These are phyloP conservation scores for Pseudopithomyces maydicus DNA, from an alignment of 2,329 filamentous ascomycete genomes.

Conservation along the genomic window DNA sequence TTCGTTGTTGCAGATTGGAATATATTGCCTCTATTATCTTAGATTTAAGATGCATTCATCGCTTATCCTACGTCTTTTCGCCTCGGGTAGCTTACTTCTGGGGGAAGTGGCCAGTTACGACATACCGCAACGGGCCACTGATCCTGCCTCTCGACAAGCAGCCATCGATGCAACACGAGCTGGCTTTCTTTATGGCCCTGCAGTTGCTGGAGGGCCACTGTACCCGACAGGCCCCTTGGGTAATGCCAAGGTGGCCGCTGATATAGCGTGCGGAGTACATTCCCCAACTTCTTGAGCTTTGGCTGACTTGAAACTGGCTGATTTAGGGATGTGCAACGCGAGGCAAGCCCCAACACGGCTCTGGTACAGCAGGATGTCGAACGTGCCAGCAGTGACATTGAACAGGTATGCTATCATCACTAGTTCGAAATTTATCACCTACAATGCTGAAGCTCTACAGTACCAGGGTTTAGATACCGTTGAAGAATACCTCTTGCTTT, in stretches of 20 bases:
- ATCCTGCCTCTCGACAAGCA: not conserved
- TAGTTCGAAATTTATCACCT: not conserved
- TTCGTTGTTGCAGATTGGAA: not conserved
- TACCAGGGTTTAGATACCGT: constrained; percentile 2
- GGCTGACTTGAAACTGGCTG: too few relatives aligned
- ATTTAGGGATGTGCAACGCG: not conserved
- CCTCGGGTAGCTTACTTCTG: not conserved
- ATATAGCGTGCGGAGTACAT: not conserved
- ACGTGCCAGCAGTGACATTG: not conserved
- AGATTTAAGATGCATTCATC: not conserved
- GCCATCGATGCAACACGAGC: constrained; percentile 1
- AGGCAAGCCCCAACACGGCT: not conserved
- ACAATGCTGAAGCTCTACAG: not conserved
- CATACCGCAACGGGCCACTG: not conserved
- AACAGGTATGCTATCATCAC: not conserved
- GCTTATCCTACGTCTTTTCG: not conserved
- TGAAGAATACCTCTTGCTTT: constrained; percentile 1
- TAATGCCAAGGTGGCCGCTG: not conserved
- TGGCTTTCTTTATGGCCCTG: not conserved
- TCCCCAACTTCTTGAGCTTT: too few relatives aligned
- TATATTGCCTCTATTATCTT: too few relatives aligned
- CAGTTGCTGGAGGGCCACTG: constrained; percentile 1
- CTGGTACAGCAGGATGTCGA: not conserved
- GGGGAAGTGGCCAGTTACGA: not conserved
- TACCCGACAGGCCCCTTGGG: not conserved